phyloP scores from a whole-genome alignment of 495 filamentous ascomycete genomes.

The Cladorrhinum samala region DNA sequence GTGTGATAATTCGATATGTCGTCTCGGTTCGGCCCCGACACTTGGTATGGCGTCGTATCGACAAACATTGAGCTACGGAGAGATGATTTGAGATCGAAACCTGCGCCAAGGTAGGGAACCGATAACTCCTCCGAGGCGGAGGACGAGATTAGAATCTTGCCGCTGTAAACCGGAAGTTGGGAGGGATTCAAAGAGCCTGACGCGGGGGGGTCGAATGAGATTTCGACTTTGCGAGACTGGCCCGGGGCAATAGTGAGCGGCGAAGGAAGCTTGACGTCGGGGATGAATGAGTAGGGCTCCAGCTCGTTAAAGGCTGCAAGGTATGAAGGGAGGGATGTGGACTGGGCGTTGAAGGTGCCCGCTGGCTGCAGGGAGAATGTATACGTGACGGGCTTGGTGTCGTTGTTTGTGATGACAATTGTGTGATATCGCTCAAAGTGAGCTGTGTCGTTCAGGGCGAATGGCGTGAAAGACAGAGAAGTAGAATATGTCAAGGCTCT shows the following conservation, averaged over 20 bases:
- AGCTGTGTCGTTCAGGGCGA: constrained; percentile 41
- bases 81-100: constrained; percentile 13
- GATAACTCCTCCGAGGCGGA: constrained; percentile 28
- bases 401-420: constrained; percentile 40
- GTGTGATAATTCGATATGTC: constrained; percentile 18
- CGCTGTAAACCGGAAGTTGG: constrained; percentile 29
- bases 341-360: background rate
- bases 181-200: constrained; percentile 11
- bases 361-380: background rate
- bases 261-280: constrained; percentile 6
- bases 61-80: constrained; percentile 6
- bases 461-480: constrained; percentile 29
- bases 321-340: background rate
- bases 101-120: constrained; percentile 25
- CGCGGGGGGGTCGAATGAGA: constrained; percentile 25
- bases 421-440: constrained; percentile 29
- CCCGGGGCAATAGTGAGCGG: constrained; percentile 15
- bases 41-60: constrained; percentile 10
- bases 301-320: background rate
- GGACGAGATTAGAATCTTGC: constrained; percentile 29
- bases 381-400: background rate
- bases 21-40: constrained; percentile 10
- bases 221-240: constrained; percentile 21
- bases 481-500: constrained; percentile 38
- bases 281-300: background rate